These are phyloP conservation scores for Phytophthora syringae DNA, from an alignment of 352 stramenopile species.

Conservation along the genomic window DNA sequence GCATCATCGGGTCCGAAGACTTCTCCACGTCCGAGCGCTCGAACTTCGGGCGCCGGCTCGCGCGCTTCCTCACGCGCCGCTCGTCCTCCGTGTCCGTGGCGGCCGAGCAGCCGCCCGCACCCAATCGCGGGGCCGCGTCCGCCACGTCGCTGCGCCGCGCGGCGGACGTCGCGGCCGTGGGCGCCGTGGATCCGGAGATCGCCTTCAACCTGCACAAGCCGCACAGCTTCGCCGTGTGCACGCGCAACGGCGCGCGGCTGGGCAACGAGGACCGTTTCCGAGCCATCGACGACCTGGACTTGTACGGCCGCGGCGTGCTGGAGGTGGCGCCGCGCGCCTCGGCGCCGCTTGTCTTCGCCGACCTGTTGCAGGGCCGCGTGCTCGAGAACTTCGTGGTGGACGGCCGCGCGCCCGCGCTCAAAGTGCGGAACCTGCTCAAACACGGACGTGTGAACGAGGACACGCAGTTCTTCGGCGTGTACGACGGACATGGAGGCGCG, in stretches of 20 bases:
- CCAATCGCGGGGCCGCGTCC: constrained; percentile 1
- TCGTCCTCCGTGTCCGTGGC: constrained; percentile 44
- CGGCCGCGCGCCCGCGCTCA: constrained; percentile 44
- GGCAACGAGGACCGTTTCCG: constrained; percentile 80
- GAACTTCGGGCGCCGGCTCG: constrained; percentile 52
- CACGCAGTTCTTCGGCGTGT: constrained; percentile 80
- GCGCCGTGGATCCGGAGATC: constrained; percentile 59
- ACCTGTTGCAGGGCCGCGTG: constrained; percentile 39
- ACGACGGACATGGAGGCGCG: constrained; percentile 75
- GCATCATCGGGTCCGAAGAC: constrained; percentile 32
- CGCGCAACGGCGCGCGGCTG: constrained; percentile 49
- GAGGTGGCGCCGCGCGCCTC: constrained; percentile 39
- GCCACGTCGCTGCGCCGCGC: constrained; percentile 9
- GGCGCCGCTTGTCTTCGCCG: constrained; percentile 27
- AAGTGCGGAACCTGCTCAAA: constrained; percentile 47
- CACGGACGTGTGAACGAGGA: constrained; percentile 23
- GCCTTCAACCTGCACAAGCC: constrained; percentile 44
- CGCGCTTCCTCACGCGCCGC: constrained; percentile 50
- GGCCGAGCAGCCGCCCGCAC: constrained; percentile 4
- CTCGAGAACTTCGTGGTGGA: constrained; percentile 61
- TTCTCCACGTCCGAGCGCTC: constrained; percentile 37
- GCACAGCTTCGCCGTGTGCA: constrained; percentile 44
- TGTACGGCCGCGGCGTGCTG: constrained; percentile 58
- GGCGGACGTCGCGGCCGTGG: constrained; percentile 25
- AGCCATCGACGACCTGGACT: constrained; percentile 72